Percentiles rank a stretch among this genome's conserved stretches.
Evolutionary conservation across 148 eudicot species (phyloP).

Genomic region (Cornus kousa): DNA sequence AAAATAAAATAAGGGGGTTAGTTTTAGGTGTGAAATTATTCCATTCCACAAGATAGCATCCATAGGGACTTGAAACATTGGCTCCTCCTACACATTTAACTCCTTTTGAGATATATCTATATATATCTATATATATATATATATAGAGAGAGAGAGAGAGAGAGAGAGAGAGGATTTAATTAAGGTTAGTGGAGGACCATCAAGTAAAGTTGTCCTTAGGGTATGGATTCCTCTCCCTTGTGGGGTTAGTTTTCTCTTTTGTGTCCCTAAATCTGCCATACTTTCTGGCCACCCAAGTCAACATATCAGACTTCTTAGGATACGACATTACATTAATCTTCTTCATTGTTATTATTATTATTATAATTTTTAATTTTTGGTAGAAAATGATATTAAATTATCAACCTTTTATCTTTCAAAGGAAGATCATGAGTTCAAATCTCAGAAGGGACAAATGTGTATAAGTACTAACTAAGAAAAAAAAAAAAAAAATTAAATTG

Average conservation of each 20-base stretch:
- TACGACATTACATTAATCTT: too few species aligned
- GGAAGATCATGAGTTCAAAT: too few species aligned
- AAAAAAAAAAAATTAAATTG: too few species aligned
- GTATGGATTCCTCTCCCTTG: neutral
- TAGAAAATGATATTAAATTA: too few species aligned
- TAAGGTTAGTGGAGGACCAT: neutral
- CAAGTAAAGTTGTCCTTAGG: neutral
- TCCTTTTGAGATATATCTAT: neutral
- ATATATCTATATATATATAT: neutral
- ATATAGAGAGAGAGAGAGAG: neutral
- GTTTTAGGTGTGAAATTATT: conserved; percentile 9
- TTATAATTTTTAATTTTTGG: too few species aligned
- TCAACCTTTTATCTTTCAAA: too few species aligned
- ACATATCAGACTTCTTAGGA: neutral
- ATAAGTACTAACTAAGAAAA: too few species aligned
- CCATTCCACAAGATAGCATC: neutral
- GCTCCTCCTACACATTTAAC: neutral
- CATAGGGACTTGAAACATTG: neutral
- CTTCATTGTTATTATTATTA: too few species aligned
- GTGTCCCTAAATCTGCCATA: conserved; percentile 12
- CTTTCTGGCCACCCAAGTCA: conserved; percentile 10
- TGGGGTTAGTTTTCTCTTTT: conserved; percentile 11
- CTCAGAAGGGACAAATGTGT: too few species aligned
- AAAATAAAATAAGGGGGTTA: too few species aligned
- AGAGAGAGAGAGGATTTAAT: conserved; percentile 1